These are phyloP conservation scores for Epichloe typhina DNA, from an alignment of 2,329 filamentous ascomycete species.

Conservation along the genomic window DNA sequence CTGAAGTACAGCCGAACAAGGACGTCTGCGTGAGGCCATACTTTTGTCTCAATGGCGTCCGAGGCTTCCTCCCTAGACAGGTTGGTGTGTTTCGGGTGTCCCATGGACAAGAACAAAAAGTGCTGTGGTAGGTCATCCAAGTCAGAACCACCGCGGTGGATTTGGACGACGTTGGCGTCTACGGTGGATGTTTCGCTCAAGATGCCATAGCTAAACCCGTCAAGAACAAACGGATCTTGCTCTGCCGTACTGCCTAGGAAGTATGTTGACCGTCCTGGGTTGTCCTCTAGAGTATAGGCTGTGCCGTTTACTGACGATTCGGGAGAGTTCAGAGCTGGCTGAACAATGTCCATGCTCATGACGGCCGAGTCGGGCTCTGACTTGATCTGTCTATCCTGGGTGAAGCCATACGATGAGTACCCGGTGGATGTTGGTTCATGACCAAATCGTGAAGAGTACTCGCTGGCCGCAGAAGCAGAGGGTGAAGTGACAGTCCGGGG, in stretches of 20 bases:
- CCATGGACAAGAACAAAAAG: slow-evolving; percentile 30
- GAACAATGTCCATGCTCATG: slow-evolving; percentile 6
- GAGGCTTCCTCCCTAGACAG: slow-evolving; percentile 24
- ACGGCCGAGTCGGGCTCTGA: neutral
- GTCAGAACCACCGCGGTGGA: slow-evolving; percentile 21
- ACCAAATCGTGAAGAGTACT: slow-evolving; percentile 1
- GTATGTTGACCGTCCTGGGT: slow-evolving; percentile 27
- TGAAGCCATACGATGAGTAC: slow-evolving; percentile 2
- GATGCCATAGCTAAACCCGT: slow-evolving; percentile 32
- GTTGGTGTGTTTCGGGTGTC: slow-evolving; percentile 30
- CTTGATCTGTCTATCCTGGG: neutral
- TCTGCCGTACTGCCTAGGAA: slow-evolving; percentile 31
- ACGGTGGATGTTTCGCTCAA: slow-evolving; percentile 30
- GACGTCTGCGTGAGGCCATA: slow-evolving; percentile 25
- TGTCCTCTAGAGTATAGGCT: slow-evolving; percentile 28
- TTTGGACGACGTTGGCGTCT: slow-evolving; percentile 31
- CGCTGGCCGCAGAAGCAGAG: neutral
- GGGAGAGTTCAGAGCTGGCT: slow-evolving; percentile 6
- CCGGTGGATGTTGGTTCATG: neutral
- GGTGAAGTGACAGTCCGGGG: slow-evolving; percentile 1
- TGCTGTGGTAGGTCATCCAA: slow-evolving; percentile 28
- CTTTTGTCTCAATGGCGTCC: slow-evolving; percentile 27
- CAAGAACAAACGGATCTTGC: slow-evolving; percentile 33
- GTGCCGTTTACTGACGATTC: slow-evolving; percentile 4
- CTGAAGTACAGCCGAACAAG: slow-evolving; percentile 32